Evolutionary conservation across 768 basidiomycete species (phyloP).

Genomic region (Grammothele lineata): DNA sequence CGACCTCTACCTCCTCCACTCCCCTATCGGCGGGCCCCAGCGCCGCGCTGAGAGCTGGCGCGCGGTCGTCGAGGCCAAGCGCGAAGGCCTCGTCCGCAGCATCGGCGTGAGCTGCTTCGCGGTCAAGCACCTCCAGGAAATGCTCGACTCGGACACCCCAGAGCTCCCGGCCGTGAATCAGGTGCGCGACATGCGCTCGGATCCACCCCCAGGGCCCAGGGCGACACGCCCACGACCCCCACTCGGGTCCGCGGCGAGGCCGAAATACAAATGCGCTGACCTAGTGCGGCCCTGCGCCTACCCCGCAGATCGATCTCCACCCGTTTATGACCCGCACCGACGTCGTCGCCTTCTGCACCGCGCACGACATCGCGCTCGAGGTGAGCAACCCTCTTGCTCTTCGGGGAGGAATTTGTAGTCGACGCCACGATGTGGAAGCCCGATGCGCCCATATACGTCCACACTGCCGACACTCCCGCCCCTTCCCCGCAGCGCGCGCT

Average conservation of each 20-base stretch:
- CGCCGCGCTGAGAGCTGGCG: slow-evolving; percentile 60
- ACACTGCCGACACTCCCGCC: too few species aligned
- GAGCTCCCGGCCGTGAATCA: slow-evolving; percentile 61
- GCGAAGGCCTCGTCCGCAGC: slow-evolving; percentile 52
- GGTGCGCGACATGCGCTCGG: slow-evolving; percentile 26
- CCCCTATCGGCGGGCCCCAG: slow-evolving; percentile 56
- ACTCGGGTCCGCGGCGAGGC: not conserved
- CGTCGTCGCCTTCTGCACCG: slow-evolving; percentile 54
- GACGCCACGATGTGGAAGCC: not conserved
- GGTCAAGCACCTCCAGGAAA: slow-evolving; percentile 54
- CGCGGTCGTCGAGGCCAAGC: slow-evolving; percentile 60
- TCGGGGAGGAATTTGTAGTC: not conserved
- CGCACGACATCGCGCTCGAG: slow-evolving; percentile 58
- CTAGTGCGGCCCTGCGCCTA: slow-evolving; percentile 3
- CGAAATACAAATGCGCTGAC: not conserved
- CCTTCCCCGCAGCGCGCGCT: too few species aligned
- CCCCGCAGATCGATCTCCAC: slow-evolving; percentile 47
- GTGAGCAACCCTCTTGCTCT: slow-evolving; percentile 29
- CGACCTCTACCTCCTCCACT: slow-evolving; percentile 70
- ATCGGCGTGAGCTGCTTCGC: slow-evolving; percentile 67
- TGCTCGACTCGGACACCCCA: slow-evolving; percentile 38
- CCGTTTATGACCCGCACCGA: slow-evolving; percentile 67
- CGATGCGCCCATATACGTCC: too few species aligned
- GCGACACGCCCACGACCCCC: too few species aligned
- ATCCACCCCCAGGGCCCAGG: too few species aligned